Evolutionary conservation across 345 rosid species (phyloP), one percentile per base, ranked within the genome.

Genomic region (Pelargonium nanum): DNA sequence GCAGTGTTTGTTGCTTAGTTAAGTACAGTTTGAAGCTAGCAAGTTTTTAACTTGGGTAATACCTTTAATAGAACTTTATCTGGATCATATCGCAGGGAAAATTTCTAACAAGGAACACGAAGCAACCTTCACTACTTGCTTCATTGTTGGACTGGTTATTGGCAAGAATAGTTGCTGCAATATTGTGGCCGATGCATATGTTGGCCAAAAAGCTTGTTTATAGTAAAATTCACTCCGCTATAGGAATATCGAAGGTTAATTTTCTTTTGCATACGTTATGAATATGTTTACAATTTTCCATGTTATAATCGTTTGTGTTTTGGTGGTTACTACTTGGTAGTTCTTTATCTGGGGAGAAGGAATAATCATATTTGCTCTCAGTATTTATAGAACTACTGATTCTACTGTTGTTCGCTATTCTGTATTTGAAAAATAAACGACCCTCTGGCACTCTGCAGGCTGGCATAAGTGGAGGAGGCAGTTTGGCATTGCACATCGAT

Each of bases 381-480:
- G 48, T 12, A 30, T 30, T 30, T 30, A 30, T 6, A 30, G 10
- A 30, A 30, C 6, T 30, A 30, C 40, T 3, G 4, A 30, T 30
- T 30, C n/a, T n/a, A n/a, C n/a, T n/a, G n/a, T n/a, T n/a, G n/a
- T n/a, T n/a, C n/a, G n/a, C n/a, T n/a, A n/a, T n/a, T n/a, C n/a
- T n/a, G n/a, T n/a, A n/a, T n/a, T n/a, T n/a, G n/a, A n/a, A n/a
- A n/a, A n/a, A 30, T 48, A 48, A 52, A 4, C 5, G 9, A 15
- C 53, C 15, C 53, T 64, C 22, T 68, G 66, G 57, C 65, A 59
- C 64, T 53, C 52, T 71, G 63, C 72, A 93, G 99, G 97, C 97
- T 78, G 97, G 97, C 68, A 68, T 87, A 45, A 85, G 91, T 58
- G 99, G 97, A 68, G 99, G 99, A 65, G 95, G 97, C 17, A 87